These are phyloP conservation scores for Xylaria flabelliformis DNA, from an alignment of 495 filamentous ascomycete genomes.

Conservation along the genomic window DNA sequence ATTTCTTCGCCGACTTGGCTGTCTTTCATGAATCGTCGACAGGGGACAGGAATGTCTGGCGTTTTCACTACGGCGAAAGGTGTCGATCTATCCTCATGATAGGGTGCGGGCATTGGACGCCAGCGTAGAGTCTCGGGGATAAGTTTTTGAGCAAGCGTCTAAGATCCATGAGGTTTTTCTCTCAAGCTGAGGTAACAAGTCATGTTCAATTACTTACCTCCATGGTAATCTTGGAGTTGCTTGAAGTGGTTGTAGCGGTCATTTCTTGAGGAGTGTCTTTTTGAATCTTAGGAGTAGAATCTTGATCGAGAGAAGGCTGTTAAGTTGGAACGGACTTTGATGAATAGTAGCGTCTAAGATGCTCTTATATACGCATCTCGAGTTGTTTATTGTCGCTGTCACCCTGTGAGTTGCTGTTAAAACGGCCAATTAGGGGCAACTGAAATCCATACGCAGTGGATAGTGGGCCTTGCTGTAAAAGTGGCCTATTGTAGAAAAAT, in stretches of 20 bases:
- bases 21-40: conserved; percentile 19
- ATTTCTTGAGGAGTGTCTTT: neutral
- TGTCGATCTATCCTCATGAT: neutral
- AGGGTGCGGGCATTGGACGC: conserved; percentile 16
- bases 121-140: conserved; percentile 8
- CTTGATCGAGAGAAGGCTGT: neutral
- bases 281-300: neutral
- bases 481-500: neutral
- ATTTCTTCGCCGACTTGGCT: conserved; percentile 21
- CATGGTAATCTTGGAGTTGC: neutral
- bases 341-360: neutral
- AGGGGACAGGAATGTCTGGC: conserved; percentile 15
- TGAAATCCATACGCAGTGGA: neutral
- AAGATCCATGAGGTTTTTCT: neutral
- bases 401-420: neutral
- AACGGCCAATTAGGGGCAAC: conserved; percentile 9
- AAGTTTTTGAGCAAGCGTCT: neutral
- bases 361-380: neutral
- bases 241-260: neutral
- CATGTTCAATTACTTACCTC: neutral
- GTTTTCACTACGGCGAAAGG: neutral
- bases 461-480: conserved; percentile 20
- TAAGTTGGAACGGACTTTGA: neutral
- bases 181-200: neutral
- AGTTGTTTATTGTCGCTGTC: neutral